Base-by-base conservation (phyloP, 768 basidiomycete genomes). In the Lactarius quietus region DNA sequence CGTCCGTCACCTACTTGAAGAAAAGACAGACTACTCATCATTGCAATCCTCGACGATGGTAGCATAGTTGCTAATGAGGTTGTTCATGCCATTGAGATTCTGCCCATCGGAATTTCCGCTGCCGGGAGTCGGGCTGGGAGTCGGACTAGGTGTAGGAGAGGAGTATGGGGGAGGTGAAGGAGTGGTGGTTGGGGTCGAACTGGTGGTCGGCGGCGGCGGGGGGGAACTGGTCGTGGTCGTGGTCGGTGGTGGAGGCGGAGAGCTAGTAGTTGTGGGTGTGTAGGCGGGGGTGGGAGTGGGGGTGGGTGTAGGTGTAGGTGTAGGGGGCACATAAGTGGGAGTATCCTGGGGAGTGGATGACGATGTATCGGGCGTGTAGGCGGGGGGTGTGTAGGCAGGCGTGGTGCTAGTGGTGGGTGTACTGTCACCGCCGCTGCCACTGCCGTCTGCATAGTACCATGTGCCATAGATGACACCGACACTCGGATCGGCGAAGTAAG, bases 391-490 rank as follows among this genome's bases (percentile, higher is more conserved):
- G 8, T 33, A 33, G 33, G 33, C 3, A 8, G 33, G 8, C 33
- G 33, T 4, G 26, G 18, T 2, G 35, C 35, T 2, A 38, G 26
- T 2, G 35, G 41, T 2, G 33, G 26, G 6, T 15, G 17, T 39
- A 23, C 17, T 53, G 18, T n/a, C n/a, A n/a, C 39, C 62, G 1
- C 41, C 56, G 29, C 33, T 18, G 7, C 7, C n/a, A 14, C 45
- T 38, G 38, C 38, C 38, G 38, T 38, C n/a, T 5, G 12, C 54
- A 26, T 74, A 79, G 17, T 59, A 65, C 84, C 85, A 86, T 3
- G 69, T 66, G 2, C 80, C 79, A 29, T 72, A 62, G 26, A 84
- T 60, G 17, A 76, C 72, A 39, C 82, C 83, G 6, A 68, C 60
- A 18, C 52, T 58, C 15, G 73, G 55, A 26, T 73, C 65, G 1